Percentiles rank a stretch among this genome's conserved stretches.
phyloP scores from a whole-genome alignment of 768 basidiomycete species.

The Hypholoma sublateritium region DNA sequence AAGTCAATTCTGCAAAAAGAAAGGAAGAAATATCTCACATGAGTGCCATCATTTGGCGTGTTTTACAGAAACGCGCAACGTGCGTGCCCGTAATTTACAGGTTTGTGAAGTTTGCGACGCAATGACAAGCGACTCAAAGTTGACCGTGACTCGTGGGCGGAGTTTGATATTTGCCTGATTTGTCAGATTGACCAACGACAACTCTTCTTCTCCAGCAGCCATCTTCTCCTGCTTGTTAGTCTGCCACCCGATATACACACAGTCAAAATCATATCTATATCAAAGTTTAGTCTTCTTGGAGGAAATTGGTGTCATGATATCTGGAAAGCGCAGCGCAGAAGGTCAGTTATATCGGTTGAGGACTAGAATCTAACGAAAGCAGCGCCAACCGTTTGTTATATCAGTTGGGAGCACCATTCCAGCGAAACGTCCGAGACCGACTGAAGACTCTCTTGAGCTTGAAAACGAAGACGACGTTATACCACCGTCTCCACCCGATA shows the following conservation, averaged over 20 bases:
- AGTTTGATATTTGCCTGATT: not conserved
- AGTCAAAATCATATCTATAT: not conserved
- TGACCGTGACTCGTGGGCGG: not conserved
- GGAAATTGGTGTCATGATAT: constrained; percentile 24
- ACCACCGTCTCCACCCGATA: constrained; percentile 53
- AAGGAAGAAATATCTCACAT: no score
- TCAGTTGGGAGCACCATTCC: constrained; percentile 31
- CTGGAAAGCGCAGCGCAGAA: constrained; percentile 40
- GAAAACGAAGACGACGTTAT: constrained; percentile 60
- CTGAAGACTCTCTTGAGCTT: constrained; percentile 54
- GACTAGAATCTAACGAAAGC: constrained; percentile 3
- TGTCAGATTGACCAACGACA: not conserved
- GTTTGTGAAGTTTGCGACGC: no score
- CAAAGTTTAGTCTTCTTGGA: not conserved
- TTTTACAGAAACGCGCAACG: no score
- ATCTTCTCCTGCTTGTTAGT: not conserved
- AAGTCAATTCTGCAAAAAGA: no score
- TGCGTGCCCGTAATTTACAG: no score
- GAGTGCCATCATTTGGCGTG: no score
- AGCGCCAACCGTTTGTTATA: constrained; percentile 10
- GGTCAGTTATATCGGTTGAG: constrained; percentile 25
- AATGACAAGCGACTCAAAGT: not conserved
- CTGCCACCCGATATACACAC: not conserved
- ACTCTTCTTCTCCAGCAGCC: not conserved
- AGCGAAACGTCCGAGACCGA: constrained; percentile 44